Conservation (phyloP, 257 asterid species). For the Solanum paucissectum region DNA sequence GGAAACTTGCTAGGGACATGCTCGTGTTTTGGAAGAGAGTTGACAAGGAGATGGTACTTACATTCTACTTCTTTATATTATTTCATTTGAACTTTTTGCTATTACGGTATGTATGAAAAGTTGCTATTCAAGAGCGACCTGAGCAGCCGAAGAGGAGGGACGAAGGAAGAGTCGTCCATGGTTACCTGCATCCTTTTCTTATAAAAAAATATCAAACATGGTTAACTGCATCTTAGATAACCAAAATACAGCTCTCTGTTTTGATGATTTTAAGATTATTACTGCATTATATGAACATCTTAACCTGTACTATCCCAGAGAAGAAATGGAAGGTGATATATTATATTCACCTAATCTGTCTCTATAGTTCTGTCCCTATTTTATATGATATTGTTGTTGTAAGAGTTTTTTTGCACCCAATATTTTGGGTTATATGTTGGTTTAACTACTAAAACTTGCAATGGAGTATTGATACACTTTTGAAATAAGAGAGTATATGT, state of each 20-base stretch:
- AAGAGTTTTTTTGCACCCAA: not conserved
- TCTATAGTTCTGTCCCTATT: not conserved
- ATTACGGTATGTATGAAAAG: not conserved
- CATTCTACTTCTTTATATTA: constrained; percentile 2
- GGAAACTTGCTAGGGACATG: constrained; percentile 94
- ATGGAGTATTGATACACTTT: not conserved
- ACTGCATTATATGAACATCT: not conserved
- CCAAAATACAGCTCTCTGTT: not conserved
- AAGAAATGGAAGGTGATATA: not conserved
- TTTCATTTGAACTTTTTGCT: not conserved
- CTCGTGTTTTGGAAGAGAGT: constrained; percentile 95
- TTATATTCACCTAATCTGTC: not conserved
- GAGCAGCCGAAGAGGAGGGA: not conserved
- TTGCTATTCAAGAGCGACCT: not conserved
- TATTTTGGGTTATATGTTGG: not conserved
- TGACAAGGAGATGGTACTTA: constrained; percentile 91
- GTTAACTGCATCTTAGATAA: not conserved
- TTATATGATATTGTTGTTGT: not conserved
- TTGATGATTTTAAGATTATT: not conserved
- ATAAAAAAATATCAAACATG: not conserved
- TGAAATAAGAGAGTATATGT: not conserved
- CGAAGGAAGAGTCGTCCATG: not conserved
- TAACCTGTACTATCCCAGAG: not conserved
- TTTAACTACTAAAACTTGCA: not conserved
- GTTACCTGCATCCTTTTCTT: not conserved